These are phyloP conservation scores for Yarrowia osloensis DNA, from an alignment of 805 yeast genomes.

Conservation along the genomic window DNA sequence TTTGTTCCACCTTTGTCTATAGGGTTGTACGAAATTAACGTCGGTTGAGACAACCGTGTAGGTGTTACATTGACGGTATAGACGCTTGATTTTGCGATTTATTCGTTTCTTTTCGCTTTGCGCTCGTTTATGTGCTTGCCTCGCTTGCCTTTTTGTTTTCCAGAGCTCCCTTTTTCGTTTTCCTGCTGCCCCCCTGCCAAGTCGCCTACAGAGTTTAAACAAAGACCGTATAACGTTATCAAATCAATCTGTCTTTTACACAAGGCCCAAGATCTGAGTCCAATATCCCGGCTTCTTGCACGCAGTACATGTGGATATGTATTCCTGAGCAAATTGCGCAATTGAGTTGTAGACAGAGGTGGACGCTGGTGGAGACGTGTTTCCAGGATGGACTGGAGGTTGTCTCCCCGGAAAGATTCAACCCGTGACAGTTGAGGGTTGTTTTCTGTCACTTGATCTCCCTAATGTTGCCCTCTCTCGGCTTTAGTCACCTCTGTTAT, in stretches of 20 bases:
- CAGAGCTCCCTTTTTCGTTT: not conserved
- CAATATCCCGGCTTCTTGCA: not conserved
- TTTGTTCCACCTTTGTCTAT: not conserved
- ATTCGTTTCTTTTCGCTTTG: not conserved
- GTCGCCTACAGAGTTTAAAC: not conserved
- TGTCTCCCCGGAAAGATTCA: no score
- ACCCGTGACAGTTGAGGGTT: no score
- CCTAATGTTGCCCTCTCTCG: no score
- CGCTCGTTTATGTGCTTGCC: not conserved
- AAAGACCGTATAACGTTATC: conserved; percentile 8
- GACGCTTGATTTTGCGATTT: not conserved
- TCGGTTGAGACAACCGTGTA: not conserved
- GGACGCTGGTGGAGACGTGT: no score
- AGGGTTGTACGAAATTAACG: conserved; percentile 2
- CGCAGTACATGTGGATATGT: not conserved
- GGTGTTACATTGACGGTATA: not conserved
- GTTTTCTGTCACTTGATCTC: no score
- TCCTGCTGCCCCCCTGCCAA: conserved; percentile 8
- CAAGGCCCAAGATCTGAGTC: not conserved
- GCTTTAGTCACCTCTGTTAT: no score
- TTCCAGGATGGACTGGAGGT: no score
- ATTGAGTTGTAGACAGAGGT: not conserved
- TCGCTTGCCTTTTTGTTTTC: not conserved
- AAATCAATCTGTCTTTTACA: not conserved
- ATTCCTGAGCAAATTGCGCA: not conserved